Conservation (phyloP, 805 yeast species). For the Yamadazyma paraphyllophila region DNA sequence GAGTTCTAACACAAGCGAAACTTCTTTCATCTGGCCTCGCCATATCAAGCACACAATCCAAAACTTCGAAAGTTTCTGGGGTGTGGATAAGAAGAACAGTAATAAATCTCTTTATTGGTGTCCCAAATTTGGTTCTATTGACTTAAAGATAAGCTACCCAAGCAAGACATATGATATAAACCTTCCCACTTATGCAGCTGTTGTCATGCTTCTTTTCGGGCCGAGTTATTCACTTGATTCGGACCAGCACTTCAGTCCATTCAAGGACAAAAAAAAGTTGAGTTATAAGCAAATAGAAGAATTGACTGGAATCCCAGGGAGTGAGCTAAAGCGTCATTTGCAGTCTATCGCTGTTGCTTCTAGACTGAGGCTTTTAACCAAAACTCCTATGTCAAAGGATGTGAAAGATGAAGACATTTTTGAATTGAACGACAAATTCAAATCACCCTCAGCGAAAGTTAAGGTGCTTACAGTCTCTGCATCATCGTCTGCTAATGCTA, state of each 20-base stretch:
- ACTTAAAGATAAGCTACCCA: conserved; percentile 67
- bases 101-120: conserved; percentile 63
- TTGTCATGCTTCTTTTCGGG: conserved; percentile 69
- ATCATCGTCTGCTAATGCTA: conserved; percentile 5
- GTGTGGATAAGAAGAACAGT: conserved; percentile 36
- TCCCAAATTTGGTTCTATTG: conserved; percentile 79
- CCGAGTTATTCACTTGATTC: conserved; percentile 31
- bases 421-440: conserved; percentile 64
- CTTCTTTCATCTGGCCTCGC: conserved; percentile 36
- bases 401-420: conserved; percentile 64
- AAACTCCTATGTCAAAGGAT: conserved; percentile 72
- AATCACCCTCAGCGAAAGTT: conserved; percentile 63
- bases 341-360: conserved; percentile 86
- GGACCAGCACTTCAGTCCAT: conserved; percentile 23
- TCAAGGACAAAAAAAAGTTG: conserved; percentile 52
- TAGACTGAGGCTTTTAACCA: conserved; percentile 68
- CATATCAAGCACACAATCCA: conserved; percentile 35
- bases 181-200: conserved; percentile 78
- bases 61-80: conserved; percentile 43
- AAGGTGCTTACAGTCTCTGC: conserved; percentile 67
- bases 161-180: conserved; percentile 72
- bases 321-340: conserved; percentile 72
- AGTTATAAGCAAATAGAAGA: conserved; percentile 62
- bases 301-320: conserved; percentile 67
- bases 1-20: background rate